Evolutionary conservation across 1,139 yeast species (phyloP).

Genomic region (Debaryomycetaceae sp.): DNA sequence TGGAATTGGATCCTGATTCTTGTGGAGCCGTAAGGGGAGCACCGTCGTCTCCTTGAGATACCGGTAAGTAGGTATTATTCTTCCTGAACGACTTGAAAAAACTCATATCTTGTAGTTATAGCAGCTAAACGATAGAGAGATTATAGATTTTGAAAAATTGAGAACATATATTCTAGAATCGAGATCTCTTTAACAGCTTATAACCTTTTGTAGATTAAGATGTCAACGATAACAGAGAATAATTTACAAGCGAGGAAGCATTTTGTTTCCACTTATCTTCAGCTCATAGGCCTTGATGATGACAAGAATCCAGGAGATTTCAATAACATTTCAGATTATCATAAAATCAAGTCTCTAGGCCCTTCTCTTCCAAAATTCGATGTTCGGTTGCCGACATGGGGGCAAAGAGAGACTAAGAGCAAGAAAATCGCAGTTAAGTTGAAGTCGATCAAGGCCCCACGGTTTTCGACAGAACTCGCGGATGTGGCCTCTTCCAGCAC

Average conservation of each 20-base stretch:
- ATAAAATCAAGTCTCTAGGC: conserved; percentile 33
- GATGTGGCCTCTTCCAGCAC: conserved; percentile 23
- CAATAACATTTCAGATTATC: conserved; percentile 31
- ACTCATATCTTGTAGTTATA: conserved; percentile 21
- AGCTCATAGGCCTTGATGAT: conserved; percentile 28
- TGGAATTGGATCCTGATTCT: conserved; percentile 17
- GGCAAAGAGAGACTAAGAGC: not conserved
- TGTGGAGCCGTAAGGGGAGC: conserved; percentile 43
- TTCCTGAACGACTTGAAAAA: conserved; percentile 34
- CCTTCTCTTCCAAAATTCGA: conserved; percentile 37
- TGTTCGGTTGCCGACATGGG: conserved; percentile 24
- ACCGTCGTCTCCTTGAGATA: conserved; percentile 31
- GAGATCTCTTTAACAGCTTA: too few relatives aligned
- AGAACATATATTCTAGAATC: too few relatives aligned
- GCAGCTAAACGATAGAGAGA: not conserved
- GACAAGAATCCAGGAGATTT: conserved; percentile 24
- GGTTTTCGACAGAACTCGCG: conserved; percentile 27
- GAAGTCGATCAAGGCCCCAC: conserved; percentile 47
- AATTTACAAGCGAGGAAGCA: conserved; percentile 13
- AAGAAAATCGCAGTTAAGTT: conserved; percentile 18
- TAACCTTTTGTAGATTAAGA: not conserved
- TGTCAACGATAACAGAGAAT: conserved; percentile 1
- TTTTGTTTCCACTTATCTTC: conserved; percentile 34
- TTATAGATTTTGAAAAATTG: not conserved
- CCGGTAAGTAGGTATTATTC: conserved; percentile 25